These are phyloP conservation scores for Solanum hybrid DNA, from an alignment of 305 asterid genomes.

Conservation along the genomic window DNA sequence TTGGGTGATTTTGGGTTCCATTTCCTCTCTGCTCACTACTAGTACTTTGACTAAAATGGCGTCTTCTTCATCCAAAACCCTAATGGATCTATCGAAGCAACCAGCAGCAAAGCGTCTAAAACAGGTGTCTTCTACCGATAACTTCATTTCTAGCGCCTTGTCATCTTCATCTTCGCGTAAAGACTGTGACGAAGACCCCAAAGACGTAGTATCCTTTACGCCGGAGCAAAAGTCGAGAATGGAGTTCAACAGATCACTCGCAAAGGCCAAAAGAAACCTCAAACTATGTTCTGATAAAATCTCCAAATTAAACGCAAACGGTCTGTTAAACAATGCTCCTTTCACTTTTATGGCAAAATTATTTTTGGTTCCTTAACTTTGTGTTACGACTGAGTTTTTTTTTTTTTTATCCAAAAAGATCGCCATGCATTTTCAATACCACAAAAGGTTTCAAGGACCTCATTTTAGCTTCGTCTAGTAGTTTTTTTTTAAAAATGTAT, in stretches of 20 bases:
- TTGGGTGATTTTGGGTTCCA: not conserved
- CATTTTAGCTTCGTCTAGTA: not conserved
- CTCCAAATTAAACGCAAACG: slow-evolving; percentile 38
- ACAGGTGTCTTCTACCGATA: slow-evolving; percentile 25
- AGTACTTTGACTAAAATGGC: slow-evolving; percentile 19
- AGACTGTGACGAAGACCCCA: not conserved
- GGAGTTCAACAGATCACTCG: slow-evolving; percentile 69
- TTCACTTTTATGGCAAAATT: not conserved
- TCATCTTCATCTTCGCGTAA: slow-evolving; percentile 8
- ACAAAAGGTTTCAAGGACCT: not conserved
- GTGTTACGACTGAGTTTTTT: not conserved
- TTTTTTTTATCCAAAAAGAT: not conserved
- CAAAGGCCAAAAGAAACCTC: slow-evolving; percentile 62
- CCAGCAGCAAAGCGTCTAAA: slow-evolving; percentile 78
- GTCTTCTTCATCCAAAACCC: slow-evolving; percentile 54
- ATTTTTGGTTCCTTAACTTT: not conserved
- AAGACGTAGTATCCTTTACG: slow-evolving; percentile 20
- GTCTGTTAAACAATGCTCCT: slow-evolving; percentile 13
- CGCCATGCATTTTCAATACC: not conserved
- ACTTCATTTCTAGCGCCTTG: slow-evolving; percentile 13
- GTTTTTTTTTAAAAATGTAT: not conserved
- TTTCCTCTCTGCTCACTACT: not conserved
- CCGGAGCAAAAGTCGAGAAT: slow-evolving; percentile 57
- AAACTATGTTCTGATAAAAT: slow-evolving; percentile 52
- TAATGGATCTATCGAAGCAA: slow-evolving; percentile 57